A percentile compares a stretch with the other conserved stretches of the same genome.
These are phyloP conservation scores for Arthrocladium fulminans DNA, from an alignment of 2,329 filamentous ascomycete species.

Conservation along the genomic window DNA sequence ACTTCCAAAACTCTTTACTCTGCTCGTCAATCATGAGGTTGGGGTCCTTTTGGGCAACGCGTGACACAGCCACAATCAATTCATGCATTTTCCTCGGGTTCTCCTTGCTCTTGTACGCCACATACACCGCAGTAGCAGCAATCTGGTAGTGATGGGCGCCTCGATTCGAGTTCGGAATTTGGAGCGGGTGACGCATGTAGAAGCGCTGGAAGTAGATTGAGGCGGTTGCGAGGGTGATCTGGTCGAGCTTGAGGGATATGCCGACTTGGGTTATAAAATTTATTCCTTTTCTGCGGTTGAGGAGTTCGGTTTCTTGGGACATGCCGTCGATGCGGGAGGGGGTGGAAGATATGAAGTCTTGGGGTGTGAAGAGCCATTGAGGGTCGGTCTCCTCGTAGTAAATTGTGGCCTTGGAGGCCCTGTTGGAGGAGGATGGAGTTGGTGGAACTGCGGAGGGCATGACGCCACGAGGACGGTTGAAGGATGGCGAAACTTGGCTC, in stretches of 20 bases:
- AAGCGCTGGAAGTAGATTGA: constrained; percentile 94
- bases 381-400: constrained; percentile 29
- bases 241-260: constrained; percentile 82
- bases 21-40: constrained; percentile 89
- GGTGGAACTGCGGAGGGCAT: neutral
- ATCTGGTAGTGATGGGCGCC: constrained; percentile 90
- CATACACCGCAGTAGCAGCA: constrained; percentile 81
- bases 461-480: neutral
- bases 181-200: constrained; percentile 76
- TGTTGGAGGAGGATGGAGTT: neutral
- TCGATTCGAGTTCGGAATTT: constrained; percentile 49
- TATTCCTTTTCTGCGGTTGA: constrained; percentile 78
- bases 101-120: constrained; percentile 95
- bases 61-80: constrained; percentile 84
- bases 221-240: constrained; percentile 84
- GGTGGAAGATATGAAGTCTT: constrained; percentile 65
- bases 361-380: constrained; percentile 85
- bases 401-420: neutral
- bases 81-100: constrained; percentile 94
- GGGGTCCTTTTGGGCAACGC: constrained; percentile 88
- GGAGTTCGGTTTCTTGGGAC: constrained; percentile 64
- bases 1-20: constrained; percentile 96
- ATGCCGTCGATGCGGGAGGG: constrained; percentile 82
- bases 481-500: no score
- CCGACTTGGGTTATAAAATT: constrained; percentile 96